Conservation (phyloP, 2,329 filamentous ascomycete genomes). For the Juglanconis oblonga region DNA sequence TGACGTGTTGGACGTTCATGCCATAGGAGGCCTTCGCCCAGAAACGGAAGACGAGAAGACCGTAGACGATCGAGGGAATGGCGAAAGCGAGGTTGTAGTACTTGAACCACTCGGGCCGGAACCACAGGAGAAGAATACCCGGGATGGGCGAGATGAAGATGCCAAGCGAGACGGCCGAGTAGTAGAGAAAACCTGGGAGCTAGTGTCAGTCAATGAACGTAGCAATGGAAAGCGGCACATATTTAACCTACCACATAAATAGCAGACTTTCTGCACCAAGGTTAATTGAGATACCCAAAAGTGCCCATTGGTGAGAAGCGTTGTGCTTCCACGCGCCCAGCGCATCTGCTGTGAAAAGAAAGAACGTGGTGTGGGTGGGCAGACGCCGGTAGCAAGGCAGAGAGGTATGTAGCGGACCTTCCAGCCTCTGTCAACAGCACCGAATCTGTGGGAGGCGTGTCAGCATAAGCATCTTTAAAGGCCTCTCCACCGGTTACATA, state of each 20-base stretch:
- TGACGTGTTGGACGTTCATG: conserved; percentile 40
- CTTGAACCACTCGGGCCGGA: conserved; percentile 38
- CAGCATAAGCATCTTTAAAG: neutral
- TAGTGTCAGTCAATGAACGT: neutral
- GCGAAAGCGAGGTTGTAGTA: conserved; percentile 44
- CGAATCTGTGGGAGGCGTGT: conserved; percentile 26
- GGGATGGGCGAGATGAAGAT: conserved; percentile 40
- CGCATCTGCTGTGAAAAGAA: conserved; percentile 44
- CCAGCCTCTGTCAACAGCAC: conserved; percentile 40
- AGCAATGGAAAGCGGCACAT: neutral
- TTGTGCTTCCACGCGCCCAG: conserved; percentile 39
- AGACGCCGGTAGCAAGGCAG: conserved; percentile 40
- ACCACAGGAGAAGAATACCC: conserved; percentile 37
- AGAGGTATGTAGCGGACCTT: conserved; percentile 39
- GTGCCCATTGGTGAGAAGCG: conserved; percentile 36
- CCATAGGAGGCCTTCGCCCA: conserved; percentile 40
- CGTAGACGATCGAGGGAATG: conserved; percentile 37
- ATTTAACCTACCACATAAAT: conserved; percentile 32
- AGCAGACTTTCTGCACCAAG: conserved; percentile 39
- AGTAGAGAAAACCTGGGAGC: conserved; percentile 33
- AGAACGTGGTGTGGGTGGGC: conserved; percentile 38
- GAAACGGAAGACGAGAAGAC: conserved; percentile 34
- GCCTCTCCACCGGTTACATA: conserved; percentile 15
- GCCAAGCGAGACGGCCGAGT: conserved; percentile 36
- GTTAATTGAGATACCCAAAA: conserved; percentile 38